phyloP scores from a whole-genome alignment of 2,329 filamentous ascomycete species.

The Phoma sp. region DNA sequence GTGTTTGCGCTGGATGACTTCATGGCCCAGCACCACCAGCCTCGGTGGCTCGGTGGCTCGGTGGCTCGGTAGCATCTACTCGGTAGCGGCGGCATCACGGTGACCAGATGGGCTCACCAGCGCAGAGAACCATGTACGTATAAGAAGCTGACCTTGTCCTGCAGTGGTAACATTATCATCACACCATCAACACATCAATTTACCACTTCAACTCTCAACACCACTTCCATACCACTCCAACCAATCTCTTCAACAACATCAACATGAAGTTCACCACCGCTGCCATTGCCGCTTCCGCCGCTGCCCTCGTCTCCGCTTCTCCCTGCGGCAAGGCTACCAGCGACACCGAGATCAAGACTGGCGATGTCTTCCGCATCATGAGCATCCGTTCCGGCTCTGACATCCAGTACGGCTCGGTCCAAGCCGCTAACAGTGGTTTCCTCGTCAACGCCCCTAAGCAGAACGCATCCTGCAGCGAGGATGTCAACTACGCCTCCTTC shows the following conservation, averaged over 20 bases:
- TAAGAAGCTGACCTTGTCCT: constrained; percentile 10
- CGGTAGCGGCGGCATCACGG: constrained; percentile 3
- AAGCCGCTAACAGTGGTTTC: constrained; percentile 55
- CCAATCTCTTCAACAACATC: constrained; percentile 18
- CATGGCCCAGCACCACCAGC: constrained; percentile 24
- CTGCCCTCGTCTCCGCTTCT: constrained; percentile 37
- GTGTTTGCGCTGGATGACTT: constrained; percentile 26
- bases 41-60: constrained; percentile 7
- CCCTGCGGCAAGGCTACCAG: constrained; percentile 23
- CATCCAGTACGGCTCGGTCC: constrained; percentile 57
- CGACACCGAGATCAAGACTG: constrained; percentile 31
- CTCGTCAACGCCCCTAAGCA: constrained; percentile 52
- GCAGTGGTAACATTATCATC: not conserved
- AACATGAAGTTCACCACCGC: constrained; percentile 43
- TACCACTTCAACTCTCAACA: constrained; percentile 2
- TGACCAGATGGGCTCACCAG: constrained; percentile 2
- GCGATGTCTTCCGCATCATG: constrained; percentile 57
- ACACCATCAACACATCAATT: constrained; percentile 14
- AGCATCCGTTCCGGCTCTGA: constrained; percentile 58
- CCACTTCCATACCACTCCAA: constrained; percentile 5
- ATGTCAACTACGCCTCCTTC: constrained; percentile 57
- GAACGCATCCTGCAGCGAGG: constrained; percentile 56
- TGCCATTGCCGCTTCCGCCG: constrained; percentile 27
- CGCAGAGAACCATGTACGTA: constrained; percentile 15
- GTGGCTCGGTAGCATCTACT: not conserved